Conservation (phyloP, 352 stramenopile genomes). For the Sclerospora graminicola region DNA sequence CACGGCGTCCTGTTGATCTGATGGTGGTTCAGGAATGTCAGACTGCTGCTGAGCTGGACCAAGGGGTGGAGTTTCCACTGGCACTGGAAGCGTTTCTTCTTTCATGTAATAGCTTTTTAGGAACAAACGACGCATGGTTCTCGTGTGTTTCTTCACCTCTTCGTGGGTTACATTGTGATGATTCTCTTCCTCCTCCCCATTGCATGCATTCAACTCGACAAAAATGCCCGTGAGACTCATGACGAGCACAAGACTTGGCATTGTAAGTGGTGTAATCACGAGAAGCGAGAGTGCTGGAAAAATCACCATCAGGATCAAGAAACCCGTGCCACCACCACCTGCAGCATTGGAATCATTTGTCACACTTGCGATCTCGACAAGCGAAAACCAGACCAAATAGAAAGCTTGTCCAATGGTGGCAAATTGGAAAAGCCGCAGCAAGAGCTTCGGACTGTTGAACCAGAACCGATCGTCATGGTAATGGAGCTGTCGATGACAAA, state of each 20-base stretch:
- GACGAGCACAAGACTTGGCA: conserved; percentile 80
- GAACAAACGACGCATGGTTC: conserved; percentile 62
- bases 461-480: conserved; percentile 77
- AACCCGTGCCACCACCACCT: conserved; percentile 6
- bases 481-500: conserved; percentile 76
- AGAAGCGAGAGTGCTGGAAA: conserved; percentile 56
- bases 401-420: conserved; percentile 80
- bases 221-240: conserved; percentile 84
- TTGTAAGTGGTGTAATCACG: conserved; percentile 76
- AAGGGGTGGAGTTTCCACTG: conserved; percentile 5
- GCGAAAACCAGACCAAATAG: conserved; percentile 79
- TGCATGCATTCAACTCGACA: conserved; percentile 56
- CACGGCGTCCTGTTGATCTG: conserved; percentile 5
- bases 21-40: neutral
- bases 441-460: conserved; percentile 62
- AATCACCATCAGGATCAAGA: conserved; percentile 56
- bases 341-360: conserved; percentile 5
- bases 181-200: conserved; percentile 9
- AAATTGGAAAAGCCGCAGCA: conserved; percentile 77
- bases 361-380: conserved; percentile 51
- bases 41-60: neutral
- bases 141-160: conserved; percentile 57
- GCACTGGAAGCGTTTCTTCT: conserved; percentile 11
- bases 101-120: conserved; percentile 55
- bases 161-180: conserved; percentile 23